Percentiles rank a stretch among this genome's conserved stretches.
Conservation (phyloP, 148 eudicot species). For the Gaultheria prostrata region DNA sequence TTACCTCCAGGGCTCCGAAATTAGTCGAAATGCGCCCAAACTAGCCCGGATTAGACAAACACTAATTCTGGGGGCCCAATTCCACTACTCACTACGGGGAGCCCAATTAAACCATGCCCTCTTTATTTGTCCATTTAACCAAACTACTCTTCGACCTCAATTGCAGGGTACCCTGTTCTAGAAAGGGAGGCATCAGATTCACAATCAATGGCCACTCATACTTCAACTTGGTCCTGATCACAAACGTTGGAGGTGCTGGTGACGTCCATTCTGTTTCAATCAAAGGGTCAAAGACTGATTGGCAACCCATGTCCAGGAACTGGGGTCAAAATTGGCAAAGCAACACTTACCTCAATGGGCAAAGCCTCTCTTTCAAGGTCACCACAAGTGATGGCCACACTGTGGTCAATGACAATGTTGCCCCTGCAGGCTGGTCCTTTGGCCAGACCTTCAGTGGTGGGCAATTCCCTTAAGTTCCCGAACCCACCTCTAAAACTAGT, state of each 20-base stretch:
- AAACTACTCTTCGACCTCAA: not conserved
- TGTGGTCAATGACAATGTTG: conserved; percentile 47
- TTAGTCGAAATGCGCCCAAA: too few relatives aligned
- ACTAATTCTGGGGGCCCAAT: too few relatives aligned
- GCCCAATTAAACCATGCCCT: too few relatives aligned
- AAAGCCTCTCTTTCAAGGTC: conserved; percentile 65
- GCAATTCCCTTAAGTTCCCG: conserved; percentile 34
- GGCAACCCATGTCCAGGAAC: conserved; percentile 76
- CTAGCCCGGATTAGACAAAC: too few relatives aligned
- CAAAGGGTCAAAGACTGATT: conserved; percentile 58
- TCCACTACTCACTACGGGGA: too few relatives aligned
- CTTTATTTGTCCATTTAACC: not conserved
- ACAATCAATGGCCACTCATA: conserved; percentile 79
- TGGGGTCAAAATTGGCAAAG: conserved; percentile 92
- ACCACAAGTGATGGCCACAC: conserved; percentile 69
- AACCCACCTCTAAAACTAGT: not conserved
- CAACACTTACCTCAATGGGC: conserved; percentile 56
- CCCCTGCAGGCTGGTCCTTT: conserved; percentile 65
- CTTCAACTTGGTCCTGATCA: conserved; percentile 74
- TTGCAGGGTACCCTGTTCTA: conserved; percentile 61
- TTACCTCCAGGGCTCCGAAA: too few relatives aligned
- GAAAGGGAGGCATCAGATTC: conserved; percentile 72
- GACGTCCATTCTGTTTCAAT: conserved; percentile 62
- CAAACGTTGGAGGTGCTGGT: conserved; percentile 85
- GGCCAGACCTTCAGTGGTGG: conserved; percentile 64